Base-by-base conservation (phyloP, 148 eudicot species). In the Spergularia bocconei region DNA sequence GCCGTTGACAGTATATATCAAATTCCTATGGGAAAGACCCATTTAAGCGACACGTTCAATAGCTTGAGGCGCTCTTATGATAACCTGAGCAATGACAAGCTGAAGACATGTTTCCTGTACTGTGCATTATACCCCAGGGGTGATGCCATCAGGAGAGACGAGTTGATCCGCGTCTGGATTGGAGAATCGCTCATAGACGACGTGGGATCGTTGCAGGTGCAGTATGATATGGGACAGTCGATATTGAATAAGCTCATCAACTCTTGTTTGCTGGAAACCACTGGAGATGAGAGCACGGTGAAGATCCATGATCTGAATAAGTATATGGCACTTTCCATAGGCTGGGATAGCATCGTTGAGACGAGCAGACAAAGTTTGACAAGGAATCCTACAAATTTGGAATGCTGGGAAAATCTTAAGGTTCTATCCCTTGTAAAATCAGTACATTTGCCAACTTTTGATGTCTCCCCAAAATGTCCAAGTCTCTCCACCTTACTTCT, bases 121-220 rank as follows among this genome's bases (percentile, higher is more conserved):
- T 16, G 47, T 77, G 74, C 74, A 6, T 61, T 77, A 51, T 77
- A 77, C 61, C 79, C 69, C 25, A 51, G 36, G 54, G 79, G 50
- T 61, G 19, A 69, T 61, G 25, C 69, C 67, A 69, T 69, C 16
- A 60, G 20, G 63, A 69, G 36, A 69, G 69, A 77, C 48, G 74
- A 77, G 25, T 50, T 77, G 29, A 69, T 77, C 16, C 68, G 65
- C 54, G 68, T 69, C 60, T 77, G 79, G 79, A 77, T 77, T 50
- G 74, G 74, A 13, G 60, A 59, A 44, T 14, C 14, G 52, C 79
- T 77, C 17, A 69, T 76, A 57, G 73, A 68, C 50, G 73, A 76
- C n/a, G 67, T 69, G 59, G 15, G 16, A 33, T 76, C 73, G 1
- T 33, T 68, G 73, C 79, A 76, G 36, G 72, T 67, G 29, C 73